Conservation (phyloP, 345 rosid genomes). For the Aurinia saxatilis region DNA sequence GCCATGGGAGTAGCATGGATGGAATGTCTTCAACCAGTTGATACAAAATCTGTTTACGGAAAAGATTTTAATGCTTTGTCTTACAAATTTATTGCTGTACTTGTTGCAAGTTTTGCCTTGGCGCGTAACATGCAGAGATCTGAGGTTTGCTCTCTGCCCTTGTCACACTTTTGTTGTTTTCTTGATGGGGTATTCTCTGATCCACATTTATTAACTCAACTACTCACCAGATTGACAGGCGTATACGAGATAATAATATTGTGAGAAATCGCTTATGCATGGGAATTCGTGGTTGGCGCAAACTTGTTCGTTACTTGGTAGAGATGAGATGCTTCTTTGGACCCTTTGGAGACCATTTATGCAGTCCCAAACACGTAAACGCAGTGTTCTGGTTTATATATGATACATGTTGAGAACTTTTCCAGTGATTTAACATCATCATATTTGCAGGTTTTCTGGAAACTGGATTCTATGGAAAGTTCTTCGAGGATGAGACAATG, state of each 20-base stretch:
- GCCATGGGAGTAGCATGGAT: slow-evolving; percentile 98
- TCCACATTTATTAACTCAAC: slow-evolving; percentile 10
- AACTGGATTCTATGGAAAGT: slow-evolving; percentile 88
- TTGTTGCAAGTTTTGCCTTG: slow-evolving; percentile 97
- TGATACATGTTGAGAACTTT: neutral
- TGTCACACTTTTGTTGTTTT: neutral
- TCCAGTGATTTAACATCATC: neutral
- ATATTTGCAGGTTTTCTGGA: slow-evolving; percentile 67
- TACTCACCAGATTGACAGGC: slow-evolving; percentile 70
- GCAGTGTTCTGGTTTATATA: neutral
- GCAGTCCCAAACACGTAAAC: slow-evolving; percentile 54
- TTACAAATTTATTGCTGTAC: slow-evolving; percentile 84
- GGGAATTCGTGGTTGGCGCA: slow-evolving; percentile 87
- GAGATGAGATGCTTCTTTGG: slow-evolving; percentile 88
- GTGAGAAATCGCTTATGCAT: slow-evolving; percentile 41
- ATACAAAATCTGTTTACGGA: slow-evolving; percentile 84
- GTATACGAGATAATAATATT: slow-evolving; percentile 55
- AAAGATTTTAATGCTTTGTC: slow-evolving; percentile 94
- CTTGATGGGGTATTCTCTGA: neutral
- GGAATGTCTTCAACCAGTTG: slow-evolving; percentile 94
- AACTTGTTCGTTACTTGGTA: slow-evolving; percentile 70
- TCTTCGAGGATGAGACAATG: slow-evolving; percentile 88
- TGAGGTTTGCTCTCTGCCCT: slow-evolving; percentile 53
- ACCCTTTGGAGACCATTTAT: slow-evolving; percentile 51
- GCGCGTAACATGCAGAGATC: slow-evolving; percentile 94